Percentiles rank a stretch among this genome's conserved stretches.
These are phyloP conservation scores for Tympanopsis confertula DNA, from an alignment of 2,329 filamentous ascomycete genomes.

Conservation along the genomic window DNA sequence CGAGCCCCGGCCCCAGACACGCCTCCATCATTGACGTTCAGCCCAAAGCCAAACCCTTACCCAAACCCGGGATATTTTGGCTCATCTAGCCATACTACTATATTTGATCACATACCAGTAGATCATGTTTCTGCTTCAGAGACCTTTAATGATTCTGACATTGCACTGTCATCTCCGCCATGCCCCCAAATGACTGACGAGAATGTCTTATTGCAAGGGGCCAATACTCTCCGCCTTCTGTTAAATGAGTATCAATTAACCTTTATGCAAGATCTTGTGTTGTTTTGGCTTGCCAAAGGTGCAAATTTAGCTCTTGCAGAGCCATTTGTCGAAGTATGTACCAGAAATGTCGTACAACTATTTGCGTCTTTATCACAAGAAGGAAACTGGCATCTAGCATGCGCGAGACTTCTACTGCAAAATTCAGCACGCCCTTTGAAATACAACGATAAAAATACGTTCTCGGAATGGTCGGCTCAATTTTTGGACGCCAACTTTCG, in stretches of 20 bases:
- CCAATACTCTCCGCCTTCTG: background rate
- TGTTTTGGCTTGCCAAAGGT: slow-evolving; percentile 1
- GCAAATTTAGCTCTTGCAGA: slow-evolving; percentile 3
- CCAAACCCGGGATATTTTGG: slow-evolving; percentile 19
- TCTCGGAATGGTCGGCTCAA: slow-evolving; percentile 1
- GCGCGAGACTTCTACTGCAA: background rate
- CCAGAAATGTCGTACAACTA: background rate
- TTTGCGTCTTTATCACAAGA: background rate
- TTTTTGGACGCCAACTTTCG: slow-evolving; percentile 2
- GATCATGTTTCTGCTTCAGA: too few species aligned
- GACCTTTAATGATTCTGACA: too few species aligned
- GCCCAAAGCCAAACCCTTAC: slow-evolving; percentile 9
- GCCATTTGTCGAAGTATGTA: slow-evolving; percentile 2
- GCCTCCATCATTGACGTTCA: background rate
- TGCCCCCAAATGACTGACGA: background rate
- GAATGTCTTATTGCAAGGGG: background rate
- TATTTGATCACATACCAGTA: slow-evolving; percentile 14
- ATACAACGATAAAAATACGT: background rate
- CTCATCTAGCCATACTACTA: slow-evolving; percentile 14
- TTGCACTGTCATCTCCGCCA: background rate
- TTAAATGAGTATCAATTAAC: background rate
- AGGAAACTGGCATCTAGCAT: slow-evolving; percentile 1
- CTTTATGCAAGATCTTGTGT: background rate
- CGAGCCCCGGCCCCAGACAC: background rate
- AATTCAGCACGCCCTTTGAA: slow-evolving; percentile 1